Evolutionary conservation across 148 eudicot species (phyloP).

Genomic region (Salicornia ramosissima): DNA sequence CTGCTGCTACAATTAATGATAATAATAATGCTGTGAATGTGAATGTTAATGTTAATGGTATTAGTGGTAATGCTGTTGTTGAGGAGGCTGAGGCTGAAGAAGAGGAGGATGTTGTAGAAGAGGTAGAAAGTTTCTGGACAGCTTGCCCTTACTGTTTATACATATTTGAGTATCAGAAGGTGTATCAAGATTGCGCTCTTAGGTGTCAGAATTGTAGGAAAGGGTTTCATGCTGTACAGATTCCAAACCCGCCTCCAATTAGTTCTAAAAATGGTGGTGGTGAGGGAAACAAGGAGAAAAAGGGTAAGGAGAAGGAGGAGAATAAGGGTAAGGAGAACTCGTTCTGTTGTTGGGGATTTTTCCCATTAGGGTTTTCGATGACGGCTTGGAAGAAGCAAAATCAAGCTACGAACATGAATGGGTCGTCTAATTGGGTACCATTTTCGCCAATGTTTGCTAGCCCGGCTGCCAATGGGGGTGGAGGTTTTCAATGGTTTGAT

Average conservation of each 20-base stretch:
- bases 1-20: neutral
- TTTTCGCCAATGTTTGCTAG: slow-evolving; percentile 65
- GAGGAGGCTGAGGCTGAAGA: slow-evolving; percentile 11
- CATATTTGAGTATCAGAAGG: slow-evolving; percentile 60
- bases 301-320: slow-evolving; percentile 25
- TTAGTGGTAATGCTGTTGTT: slow-evolving; percentile 11
- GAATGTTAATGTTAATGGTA: neutral
- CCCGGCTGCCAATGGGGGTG: slow-evolving; percentile 32
- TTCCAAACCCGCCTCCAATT: slow-evolving; percentile 55
- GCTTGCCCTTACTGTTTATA: slow-evolving; percentile 82
- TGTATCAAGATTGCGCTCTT: slow-evolving; percentile 55
- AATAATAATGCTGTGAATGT: slow-evolving; percentile 1
- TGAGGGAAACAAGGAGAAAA: neutral
- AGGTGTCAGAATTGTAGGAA: slow-evolving; percentile 78
- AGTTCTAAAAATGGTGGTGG: slow-evolving; percentile 3
- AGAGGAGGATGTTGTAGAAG: slow-evolving; percentile 10
- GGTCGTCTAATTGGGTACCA: slow-evolving; percentile 59
- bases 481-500: slow-evolving; percentile 27
- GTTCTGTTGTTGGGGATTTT: slow-evolving; percentile 80
- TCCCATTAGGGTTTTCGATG: slow-evolving; percentile 72
- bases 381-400: slow-evolving; percentile 50
- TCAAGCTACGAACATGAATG: slow-evolving; percentile 23
- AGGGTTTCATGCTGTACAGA: slow-evolving; percentile 66
- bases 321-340: slow-evolving; percentile 33
- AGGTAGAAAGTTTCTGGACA: slow-evolving; percentile 59